Evolutionary conservation across 768 basidiomycete genomes (phyloP).

Genomic region (Mycena maculata): DNA sequence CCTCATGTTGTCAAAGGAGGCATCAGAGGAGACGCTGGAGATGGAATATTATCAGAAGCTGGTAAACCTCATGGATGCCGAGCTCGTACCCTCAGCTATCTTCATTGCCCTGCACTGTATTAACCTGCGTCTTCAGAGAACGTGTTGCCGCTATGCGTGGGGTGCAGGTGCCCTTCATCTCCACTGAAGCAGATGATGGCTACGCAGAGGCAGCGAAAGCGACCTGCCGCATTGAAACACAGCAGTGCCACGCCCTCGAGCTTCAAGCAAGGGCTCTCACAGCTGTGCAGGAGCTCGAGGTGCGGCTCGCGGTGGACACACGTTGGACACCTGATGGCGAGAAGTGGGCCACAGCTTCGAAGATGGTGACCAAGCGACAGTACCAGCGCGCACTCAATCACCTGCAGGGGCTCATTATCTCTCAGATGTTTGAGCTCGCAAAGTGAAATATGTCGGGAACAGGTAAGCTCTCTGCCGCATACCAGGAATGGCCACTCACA

Average conservation of each 20-base stretch:
- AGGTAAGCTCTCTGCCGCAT: slow-evolving; percentile 5
- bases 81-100: not conserved
- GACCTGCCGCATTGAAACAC: no score
- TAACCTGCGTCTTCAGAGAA: no score
- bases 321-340: slow-evolving; percentile 9
- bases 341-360: not conserved
- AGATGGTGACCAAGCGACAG: slow-evolving; percentile 5
- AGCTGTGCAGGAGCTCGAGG: slow-evolving; percentile 20
- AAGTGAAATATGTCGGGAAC: slow-evolving; percentile 36
- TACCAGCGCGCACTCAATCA: slow-evolving; percentile 36
- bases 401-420: slow-evolving; percentile 37
- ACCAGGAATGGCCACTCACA: no score
- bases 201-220: no score
- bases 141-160: no score
- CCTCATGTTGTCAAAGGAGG: not conserved
- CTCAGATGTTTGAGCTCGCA: slow-evolving; percentile 39
- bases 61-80: no score
- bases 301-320: not conserved
- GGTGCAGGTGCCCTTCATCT: no score
- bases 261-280: not conserved
- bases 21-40: not conserved
- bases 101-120: no score
- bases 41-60: not conserved
- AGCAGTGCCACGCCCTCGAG: not conserved
- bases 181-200: no score